Conservation (phyloP, 768 basidiomycete species). For the Kwoniella heveanensis region DNA sequence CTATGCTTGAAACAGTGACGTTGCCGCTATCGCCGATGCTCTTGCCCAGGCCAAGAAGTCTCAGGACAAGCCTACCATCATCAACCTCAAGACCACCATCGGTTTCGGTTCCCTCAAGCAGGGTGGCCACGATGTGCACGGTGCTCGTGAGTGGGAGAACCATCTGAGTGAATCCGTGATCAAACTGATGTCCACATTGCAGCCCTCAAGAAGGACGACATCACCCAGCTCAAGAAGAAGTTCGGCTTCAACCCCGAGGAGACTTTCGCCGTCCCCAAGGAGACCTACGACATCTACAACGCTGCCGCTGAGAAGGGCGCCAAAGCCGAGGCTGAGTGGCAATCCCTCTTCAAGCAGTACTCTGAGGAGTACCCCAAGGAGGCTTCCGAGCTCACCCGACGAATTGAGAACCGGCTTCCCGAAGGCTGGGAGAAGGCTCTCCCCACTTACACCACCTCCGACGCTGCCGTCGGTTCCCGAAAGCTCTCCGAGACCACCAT, state of each 20-base stretch:
- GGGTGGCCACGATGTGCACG: constrained; percentile 89
- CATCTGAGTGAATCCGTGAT: neutral
- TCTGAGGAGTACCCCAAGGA: constrained; percentile 77
- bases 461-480: constrained; percentile 84
- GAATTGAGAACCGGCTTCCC: constrained; percentile 79
- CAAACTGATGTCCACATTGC: constrained; percentile 8
- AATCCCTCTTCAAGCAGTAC: constrained; percentile 68
- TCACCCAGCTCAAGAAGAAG: constrained; percentile 76
- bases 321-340: constrained; percentile 74
- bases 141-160: constrained; percentile 67
- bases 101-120: constrained; percentile 90
- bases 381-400: constrained; percentile 80
- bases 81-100: constrained; percentile 83
- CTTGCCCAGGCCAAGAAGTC: constrained; percentile 75
- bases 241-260: constrained; percentile 78
- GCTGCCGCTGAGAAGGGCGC: constrained; percentile 73
- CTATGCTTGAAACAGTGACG: constrained; percentile 62
- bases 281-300: constrained; percentile 69
- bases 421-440: constrained; percentile 81
- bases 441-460: constrained; percentile 79
- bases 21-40: constrained; percentile 73
- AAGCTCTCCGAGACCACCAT: constrained; percentile 90
- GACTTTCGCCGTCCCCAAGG: constrained; percentile 75
- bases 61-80: constrained; percentile 81
- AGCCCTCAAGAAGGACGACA: constrained; percentile 93